Percentiles rank a stretch among this genome's conserved stretches.
Conservation (phyloP, 148 eudicot species). For the Agrostemma githago region DNA sequence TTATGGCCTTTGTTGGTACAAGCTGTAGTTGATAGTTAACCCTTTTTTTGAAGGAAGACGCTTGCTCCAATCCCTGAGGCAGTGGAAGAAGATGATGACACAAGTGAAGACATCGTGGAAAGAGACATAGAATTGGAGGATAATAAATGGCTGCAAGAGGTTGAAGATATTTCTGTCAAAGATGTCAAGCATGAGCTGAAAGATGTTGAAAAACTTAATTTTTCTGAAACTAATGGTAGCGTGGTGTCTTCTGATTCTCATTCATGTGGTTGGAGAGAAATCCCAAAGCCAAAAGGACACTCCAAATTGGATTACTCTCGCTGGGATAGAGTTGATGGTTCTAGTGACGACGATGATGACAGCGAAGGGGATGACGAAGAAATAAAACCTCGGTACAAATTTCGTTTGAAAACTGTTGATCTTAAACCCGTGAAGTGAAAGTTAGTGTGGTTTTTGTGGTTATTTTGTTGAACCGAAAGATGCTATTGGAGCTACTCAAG, state of each 20-base stretch:
- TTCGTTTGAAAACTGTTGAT: conserved; percentile 66
- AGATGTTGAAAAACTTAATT: conserved; percentile 5
- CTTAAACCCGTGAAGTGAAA: conserved; percentile 51
- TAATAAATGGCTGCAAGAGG: conserved; percentile 16
- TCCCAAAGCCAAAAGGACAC: conserved; percentile 87
- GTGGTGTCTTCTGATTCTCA: conserved; percentile 32
- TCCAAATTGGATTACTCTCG: conserved; percentile 79
- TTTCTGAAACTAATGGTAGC: conserved; percentile 22
- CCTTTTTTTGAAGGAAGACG: conserved; percentile 60
- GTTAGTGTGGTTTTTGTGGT: neutral
- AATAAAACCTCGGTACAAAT: conserved; percentile 55
- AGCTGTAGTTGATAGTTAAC: conserved; percentile 19
- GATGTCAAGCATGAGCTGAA: conserved; percentile 12
- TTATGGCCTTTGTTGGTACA: neutral
- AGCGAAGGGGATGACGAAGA: conserved; percentile 55
- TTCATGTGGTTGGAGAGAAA: conserved; percentile 53
- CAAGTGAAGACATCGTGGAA: conserved; percentile 15
- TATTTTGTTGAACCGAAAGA: neutral
- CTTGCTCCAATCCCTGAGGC: conserved; percentile 83
- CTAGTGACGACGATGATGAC: conserved; percentile 74
- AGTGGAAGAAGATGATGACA: conserved; percentile 37
- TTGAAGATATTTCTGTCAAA: conserved; percentile 11
- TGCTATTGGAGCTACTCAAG: neutral
- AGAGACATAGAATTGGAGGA: conserved; percentile 18
- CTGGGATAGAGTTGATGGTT: conserved; percentile 66